Conservation (phyloP, 306 rosid species). For the Biancaea sappan region DNA sequence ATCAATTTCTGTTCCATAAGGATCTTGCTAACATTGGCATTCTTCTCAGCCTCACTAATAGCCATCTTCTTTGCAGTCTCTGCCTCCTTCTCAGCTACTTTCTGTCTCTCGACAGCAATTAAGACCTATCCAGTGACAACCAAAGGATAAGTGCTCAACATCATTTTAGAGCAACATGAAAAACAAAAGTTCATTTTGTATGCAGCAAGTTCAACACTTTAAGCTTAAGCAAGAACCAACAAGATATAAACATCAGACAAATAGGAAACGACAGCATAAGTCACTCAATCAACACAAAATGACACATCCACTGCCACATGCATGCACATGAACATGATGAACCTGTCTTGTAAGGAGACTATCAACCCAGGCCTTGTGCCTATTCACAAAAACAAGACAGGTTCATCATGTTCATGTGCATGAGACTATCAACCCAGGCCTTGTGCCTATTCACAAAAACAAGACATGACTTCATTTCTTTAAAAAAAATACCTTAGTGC, state of each 20-base stretch:
- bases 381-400: constrained; percentile 29
- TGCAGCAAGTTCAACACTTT: not conserved
- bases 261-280: not conserved
- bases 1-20: constrained; percentile 81
- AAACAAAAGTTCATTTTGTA: not conserved
- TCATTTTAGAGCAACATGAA: constrained; percentile 4
- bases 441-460: constrained; percentile 28
- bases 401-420: too few species aligned
- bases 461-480: not conserved
- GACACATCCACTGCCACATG: not conserved
- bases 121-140: constrained; percentile 63
- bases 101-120: constrained; percentile 82
- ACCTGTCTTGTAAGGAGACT: constrained; percentile 25
- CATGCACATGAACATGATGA: constrained; percentile 5
- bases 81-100: constrained; percentile 82
- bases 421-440: too few species aligned
- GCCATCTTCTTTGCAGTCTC: constrained; percentile 89
- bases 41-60: constrained; percentile 95
- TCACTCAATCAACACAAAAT: constrained; percentile 3
- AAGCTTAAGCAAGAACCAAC: constrained; percentile 14
- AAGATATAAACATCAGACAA: not conserved
- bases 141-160: constrained; percentile 29
- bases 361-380: not conserved
- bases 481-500: constrained; percentile 72
- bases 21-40: constrained; percentile 89